These are phyloP conservation scores for Fomitopsis serialis DNA, from an alignment of 768 basidiomycete genomes.

Conservation along the genomic window DNA sequence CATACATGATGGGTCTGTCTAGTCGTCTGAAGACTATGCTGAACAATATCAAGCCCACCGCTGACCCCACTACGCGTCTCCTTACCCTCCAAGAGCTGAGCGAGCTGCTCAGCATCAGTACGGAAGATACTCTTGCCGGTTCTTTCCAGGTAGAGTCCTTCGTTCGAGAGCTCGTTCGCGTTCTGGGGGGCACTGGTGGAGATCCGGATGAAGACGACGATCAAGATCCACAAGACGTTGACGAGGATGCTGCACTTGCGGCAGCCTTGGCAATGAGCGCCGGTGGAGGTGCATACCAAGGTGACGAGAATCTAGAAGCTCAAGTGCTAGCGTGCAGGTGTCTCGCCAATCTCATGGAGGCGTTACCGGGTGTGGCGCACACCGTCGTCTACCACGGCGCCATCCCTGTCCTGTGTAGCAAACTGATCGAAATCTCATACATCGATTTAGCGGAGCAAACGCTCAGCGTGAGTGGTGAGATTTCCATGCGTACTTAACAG, in stretches of 20 bases:
- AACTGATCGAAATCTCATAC: constrained; percentile 93
- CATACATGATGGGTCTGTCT: constrained; percentile 89
- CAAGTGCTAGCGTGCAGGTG: constrained; percentile 96
- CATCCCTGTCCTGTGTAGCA: constrained; percentile 95
- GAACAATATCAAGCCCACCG: constrained; percentile 79
- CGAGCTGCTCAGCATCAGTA: constrained; percentile 92
- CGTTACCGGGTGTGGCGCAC: constrained; percentile 95
- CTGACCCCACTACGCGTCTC: constrained; percentile 81
- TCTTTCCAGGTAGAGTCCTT: constrained; percentile 94
- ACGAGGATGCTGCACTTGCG: constrained; percentile 86
- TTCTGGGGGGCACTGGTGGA: constrained; percentile 75
- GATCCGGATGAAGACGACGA: constrained; percentile 71
- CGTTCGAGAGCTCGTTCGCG: constrained; percentile 86
- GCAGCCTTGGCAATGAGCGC: constrained; percentile 83
- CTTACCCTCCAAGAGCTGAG: constrained; percentile 91
- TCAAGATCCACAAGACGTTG: constrained; percentile 53
- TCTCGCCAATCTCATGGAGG: constrained; percentile 97
- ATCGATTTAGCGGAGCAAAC: constrained; percentile 99
- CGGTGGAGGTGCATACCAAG: constrained; percentile 56
- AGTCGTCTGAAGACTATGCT: constrained; percentile 87
- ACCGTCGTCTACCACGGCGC: constrained; percentile 98
- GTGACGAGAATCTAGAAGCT: constrained; percentile 86
- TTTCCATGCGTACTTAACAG: constrained; percentile 8
- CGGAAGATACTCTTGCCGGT: constrained; percentile 93
- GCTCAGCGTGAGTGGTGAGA: constrained; percentile 68